A percentile compares a stretch with the other conserved stretches of the same genome.
phyloP scores from a whole-genome alignment of 805 yeast species.

The Torulaspora microellipsoides region DNA sequence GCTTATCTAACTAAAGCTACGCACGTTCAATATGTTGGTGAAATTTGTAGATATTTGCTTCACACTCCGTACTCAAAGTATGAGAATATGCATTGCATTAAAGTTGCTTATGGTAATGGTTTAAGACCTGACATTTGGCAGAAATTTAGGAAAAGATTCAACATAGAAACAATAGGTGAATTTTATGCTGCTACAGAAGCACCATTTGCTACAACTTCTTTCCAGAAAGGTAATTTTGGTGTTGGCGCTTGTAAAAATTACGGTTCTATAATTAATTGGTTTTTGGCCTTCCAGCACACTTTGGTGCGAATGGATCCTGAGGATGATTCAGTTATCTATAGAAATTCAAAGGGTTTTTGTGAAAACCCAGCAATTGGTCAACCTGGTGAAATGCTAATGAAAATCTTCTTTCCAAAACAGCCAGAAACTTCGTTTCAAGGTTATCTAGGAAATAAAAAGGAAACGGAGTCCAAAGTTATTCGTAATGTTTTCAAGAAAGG shows the following conservation, averaged over 20 bases:
- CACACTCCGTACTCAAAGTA: slow-evolving; percentile 61
- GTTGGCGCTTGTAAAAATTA: slow-evolving; percentile 85
- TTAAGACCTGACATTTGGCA: slow-evolving; percentile 85
- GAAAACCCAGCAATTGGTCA: slow-evolving; percentile 50
- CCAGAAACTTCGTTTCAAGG: slow-evolving; percentile 84
- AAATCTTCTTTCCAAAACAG: slow-evolving; percentile 56
- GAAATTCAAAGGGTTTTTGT: slow-evolving; percentile 67
- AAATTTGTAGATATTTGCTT: slow-evolving; percentile 80
- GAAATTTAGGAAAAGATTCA: slow-evolving; percentile 71
- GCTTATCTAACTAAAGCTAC: slow-evolving; percentile 67
- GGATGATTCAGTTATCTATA: slow-evolving; percentile 65
- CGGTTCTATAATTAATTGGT: slow-evolving; percentile 53
- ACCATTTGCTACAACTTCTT: slow-evolving; percentile 80
- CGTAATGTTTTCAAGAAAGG: slow-evolving; percentile 75
- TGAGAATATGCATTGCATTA: slow-evolving; percentile 56
- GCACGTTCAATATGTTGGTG: slow-evolving; percentile 90
- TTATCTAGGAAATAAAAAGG: slow-evolving; percentile 72
- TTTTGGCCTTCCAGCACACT: slow-evolving; percentile 50
- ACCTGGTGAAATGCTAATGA: slow-evolving; percentile 87
- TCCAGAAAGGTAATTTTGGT: slow-evolving; percentile 74
- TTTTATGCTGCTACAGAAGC: slow-evolving; percentile 93
- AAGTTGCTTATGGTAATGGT: slow-evolving; percentile 86
- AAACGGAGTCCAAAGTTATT: slow-evolving; percentile 71
- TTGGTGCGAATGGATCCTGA: slow-evolving; percentile 75
- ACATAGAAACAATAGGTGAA: slow-evolving; percentile 74